A percentile compares a stretch with the other conserved stretches of the same genome.
Evolutionary conservation across 345 rosid genomes (phyloP).

Genomic region (Gossypium bickii): DNA sequence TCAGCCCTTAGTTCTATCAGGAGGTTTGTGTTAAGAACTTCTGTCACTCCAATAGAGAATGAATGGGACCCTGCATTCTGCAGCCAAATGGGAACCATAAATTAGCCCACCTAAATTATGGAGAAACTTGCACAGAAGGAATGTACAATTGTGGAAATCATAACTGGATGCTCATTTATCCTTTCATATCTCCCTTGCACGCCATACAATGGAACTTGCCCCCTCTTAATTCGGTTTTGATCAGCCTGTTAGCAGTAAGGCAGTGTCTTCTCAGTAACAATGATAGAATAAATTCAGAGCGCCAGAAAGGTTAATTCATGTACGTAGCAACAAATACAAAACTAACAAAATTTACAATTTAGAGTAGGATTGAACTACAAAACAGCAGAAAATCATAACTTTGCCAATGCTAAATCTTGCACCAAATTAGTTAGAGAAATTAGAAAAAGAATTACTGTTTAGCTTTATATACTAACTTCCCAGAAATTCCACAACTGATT

Average conservation of each 20-base stretch:
- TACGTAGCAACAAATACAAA: neutral
- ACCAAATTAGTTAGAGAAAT: neutral
- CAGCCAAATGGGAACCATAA: slow-evolving; percentile 15
- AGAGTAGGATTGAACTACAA: neutral
- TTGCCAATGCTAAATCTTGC: neutral
- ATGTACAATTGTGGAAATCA: slow-evolving; percentile 21
- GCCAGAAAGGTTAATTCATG: neutral
- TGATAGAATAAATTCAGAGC: neutral
- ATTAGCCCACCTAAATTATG: slow-evolving; percentile 20
- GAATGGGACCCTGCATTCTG: slow-evolving; percentile 86
- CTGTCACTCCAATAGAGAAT: slow-evolving; percentile 87
- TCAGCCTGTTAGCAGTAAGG: slow-evolving; percentile 63
- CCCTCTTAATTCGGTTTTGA: slow-evolving; percentile 52
- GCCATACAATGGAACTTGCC: slow-evolving; percentile 73
- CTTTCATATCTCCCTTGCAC: slow-evolving; percentile 83
- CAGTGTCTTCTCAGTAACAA: neutral
- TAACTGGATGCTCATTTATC: slow-evolving; percentile 94
- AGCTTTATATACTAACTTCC: slow-evolving; percentile 48
- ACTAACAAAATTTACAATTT: no score
- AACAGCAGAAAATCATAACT: neutral
- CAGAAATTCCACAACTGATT: slow-evolving; percentile 57
- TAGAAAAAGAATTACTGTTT: neutral
- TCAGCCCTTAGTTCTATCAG: slow-evolving; percentile 77
- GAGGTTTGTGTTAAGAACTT: slow-evolving; percentile 82
- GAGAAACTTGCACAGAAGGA: neutral